A percentile compares a stretch with the other conserved stretches of the same genome.
Evolutionary conservation across 345 rosid species (phyloP).

Genomic region (Lumnitzera racemosa): DNA sequence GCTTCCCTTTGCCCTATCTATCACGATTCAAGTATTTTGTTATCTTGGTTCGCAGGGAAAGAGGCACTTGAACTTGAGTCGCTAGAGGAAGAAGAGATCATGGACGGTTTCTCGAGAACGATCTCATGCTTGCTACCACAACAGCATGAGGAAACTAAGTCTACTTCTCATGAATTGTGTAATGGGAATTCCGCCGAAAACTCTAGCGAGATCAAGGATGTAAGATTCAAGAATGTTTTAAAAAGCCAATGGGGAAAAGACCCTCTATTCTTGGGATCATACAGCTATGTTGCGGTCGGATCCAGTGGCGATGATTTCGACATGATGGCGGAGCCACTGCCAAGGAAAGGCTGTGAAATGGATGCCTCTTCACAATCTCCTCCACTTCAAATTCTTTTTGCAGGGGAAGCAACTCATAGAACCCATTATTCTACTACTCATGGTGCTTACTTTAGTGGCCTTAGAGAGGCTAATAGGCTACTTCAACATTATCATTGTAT

Average conservation of each 20-base stretch:
- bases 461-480: slow-evolving; percentile 95
- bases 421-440: slow-evolving; percentile 96
- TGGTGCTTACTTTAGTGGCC: slow-evolving; percentile 93
- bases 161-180: slow-evolving; percentile 14
- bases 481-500: slow-evolving; percentile 68
- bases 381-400: slow-evolving; percentile 74
- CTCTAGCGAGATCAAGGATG: slow-evolving; percentile 5
- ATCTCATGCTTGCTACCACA: slow-evolving; percentile 37
- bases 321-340: slow-evolving; percentile 81
- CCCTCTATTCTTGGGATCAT: slow-evolving; percentile 85
- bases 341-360: slow-evolving; percentile 20
- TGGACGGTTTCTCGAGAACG: slow-evolving; percentile 55
- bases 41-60: slow-evolving; percentile 94
- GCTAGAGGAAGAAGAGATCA: slow-evolving; percentile 63
- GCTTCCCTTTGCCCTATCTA: slow-evolving; percentile 73
- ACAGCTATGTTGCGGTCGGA: slow-evolving; percentile 79
- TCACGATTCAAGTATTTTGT: slow-evolving; percentile 54
- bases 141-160: slow-evolving; percentile 6
- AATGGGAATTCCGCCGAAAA: slow-evolving; percentile 22
- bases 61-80: slow-evolving; percentile 88
- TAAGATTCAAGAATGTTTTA: slow-evolving; percentile 46
- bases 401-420: slow-evolving; percentile 97
- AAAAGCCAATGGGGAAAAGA: slow-evolving; percentile 88
- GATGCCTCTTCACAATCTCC: background rate
- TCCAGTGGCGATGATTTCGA: slow-evolving; percentile 90